phyloP scores from a whole-genome alignment of 2,329 filamentous ascomycete species.

The Phialemoniopsis sp. region DNA sequence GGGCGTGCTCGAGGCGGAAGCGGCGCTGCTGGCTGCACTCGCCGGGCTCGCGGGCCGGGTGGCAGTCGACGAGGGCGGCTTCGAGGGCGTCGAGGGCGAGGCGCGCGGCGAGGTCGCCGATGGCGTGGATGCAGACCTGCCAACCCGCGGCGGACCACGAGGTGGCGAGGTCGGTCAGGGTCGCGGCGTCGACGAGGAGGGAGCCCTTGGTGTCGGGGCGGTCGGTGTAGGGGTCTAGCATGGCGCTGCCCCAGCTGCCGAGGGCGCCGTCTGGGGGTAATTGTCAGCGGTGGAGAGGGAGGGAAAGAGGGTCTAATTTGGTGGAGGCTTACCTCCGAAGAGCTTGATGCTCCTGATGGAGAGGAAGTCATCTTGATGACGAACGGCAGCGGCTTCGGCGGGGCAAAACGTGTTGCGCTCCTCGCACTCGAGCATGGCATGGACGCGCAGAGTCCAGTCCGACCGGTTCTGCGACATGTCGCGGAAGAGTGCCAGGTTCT shows the following conservation, averaged over 20 bases:
- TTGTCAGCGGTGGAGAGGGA: not conserved
- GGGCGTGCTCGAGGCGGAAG: conserved; percentile 67
- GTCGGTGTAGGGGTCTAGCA: conserved; percentile 68
- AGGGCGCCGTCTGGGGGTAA: conserved; percentile 56
- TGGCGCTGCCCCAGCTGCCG: conserved; percentile 67
- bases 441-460: conserved; percentile 59
- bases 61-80: conserved; percentile 48
- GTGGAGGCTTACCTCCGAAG: conserved; percentile 53
- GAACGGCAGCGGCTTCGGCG: conserved; percentile 37
- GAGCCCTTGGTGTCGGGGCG: conserved; percentile 58
- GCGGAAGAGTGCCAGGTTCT: conserved; percentile 49
- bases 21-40: conserved; percentile 30
- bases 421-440: conserved; percentile 65
- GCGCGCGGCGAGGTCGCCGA: conserved; percentile 66
- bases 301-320: not conserved
- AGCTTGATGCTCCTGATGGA: conserved; percentile 63
- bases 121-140: conserved; percentile 70
- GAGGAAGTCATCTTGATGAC: conserved; percentile 39
- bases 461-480: conserved; percentile 38
- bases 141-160: conserved; percentile 58
- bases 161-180: conserved; percentile 46
- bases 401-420: conserved; percentile 62
- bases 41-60: conserved; percentile 35
- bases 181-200: conserved; percentile 61
- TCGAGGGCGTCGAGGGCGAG: conserved; percentile 60